Conservation (phyloP, 345 rosid genomes). For the Zanthoxylum bungeanum region DNA sequence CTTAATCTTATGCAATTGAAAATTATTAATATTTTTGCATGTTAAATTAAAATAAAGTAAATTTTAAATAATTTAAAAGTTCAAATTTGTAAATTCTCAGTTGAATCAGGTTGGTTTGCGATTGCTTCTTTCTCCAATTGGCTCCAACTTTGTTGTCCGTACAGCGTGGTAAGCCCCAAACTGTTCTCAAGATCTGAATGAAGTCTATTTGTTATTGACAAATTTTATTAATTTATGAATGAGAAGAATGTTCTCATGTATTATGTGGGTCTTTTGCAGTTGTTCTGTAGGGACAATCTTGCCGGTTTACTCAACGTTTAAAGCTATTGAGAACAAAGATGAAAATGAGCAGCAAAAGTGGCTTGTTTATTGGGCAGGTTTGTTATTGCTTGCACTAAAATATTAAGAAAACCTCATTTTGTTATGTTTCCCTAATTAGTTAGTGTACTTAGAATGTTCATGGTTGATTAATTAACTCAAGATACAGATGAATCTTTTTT, state of each 20-base stretch:
- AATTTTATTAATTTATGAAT: neutral
- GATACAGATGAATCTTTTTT: neutral
- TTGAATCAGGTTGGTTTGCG: conserved; percentile 64
- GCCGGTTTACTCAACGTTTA: conserved; percentile 86
- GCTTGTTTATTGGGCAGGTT: conserved; percentile 97
- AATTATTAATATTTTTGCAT: too few relatives aligned
- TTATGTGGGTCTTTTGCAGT: conserved; percentile 33
- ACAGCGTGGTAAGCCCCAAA: conserved; percentile 64
- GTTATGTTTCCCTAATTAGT: neutral
- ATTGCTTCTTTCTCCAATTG: conserved; percentile 62
- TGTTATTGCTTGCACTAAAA: too few relatives aligned
- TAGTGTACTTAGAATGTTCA: neutral
- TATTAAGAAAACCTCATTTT: neutral
- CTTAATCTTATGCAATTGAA: too few relatives aligned
- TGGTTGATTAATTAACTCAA: neutral
- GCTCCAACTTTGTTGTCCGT: conserved; percentile 66
- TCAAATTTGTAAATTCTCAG: neutral
- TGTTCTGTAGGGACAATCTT: conserved; percentile 70
- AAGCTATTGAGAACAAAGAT: conserved; percentile 72
- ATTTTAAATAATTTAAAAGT: too few relatives aligned
- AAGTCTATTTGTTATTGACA: neutral
- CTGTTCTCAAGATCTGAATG: neutral
- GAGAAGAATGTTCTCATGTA: too few relatives aligned
- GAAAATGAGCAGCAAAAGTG: conserved; percentile 55
- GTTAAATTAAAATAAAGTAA: too few relatives aligned